Conservation (phyloP, 495 filamentous ascomycete genomes). For the Penicillium salamii region DNA sequence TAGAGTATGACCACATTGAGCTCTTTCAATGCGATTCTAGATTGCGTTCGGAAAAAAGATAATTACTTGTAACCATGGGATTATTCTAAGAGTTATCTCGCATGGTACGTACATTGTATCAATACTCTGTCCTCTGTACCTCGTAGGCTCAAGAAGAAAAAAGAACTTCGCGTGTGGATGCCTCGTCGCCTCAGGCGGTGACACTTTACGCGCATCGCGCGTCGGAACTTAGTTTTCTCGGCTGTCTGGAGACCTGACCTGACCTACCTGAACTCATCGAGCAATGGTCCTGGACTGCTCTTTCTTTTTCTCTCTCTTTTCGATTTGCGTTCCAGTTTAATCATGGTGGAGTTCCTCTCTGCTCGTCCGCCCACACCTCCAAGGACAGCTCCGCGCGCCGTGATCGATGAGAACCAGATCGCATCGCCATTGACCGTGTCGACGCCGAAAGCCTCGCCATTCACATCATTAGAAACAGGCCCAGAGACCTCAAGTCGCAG, state of each 20-base stretch:
- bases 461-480: conserved; percentile 36
- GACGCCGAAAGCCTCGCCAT: conserved; percentile 50
- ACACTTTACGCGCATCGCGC: conserved; percentile 45
- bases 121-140: too few relatives aligned
- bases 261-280: too few relatives aligned
- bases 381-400: conserved; percentile 51
- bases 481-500: conserved; percentile 35
- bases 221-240: conserved; percentile 26
- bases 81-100: too few relatives aligned
- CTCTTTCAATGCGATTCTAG: too few relatives aligned
- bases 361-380: conserved; percentile 61
- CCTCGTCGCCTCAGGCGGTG: conserved; percentile 30
- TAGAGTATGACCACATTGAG: too few relatives aligned
- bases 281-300: conserved; percentile 31
- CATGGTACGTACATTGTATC: too few relatives aligned
- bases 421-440: conserved; percentile 36
- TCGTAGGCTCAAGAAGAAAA: too few relatives aligned
- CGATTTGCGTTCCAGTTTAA: conserved; percentile 23
- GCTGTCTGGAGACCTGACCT: neutral
- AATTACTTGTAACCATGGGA: too few relatives aligned
- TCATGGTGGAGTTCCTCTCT: conserved; percentile 54
- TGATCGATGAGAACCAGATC: conserved; percentile 21
- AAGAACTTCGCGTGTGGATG: conserved; percentile 11
- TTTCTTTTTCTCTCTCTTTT: conserved; percentile 8
- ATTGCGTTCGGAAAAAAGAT: too few relatives aligned